Evolutionary conservation across 2,329 filamentous ascomycete species (phyloP).

Genomic region (Alternaria atra): DNA sequence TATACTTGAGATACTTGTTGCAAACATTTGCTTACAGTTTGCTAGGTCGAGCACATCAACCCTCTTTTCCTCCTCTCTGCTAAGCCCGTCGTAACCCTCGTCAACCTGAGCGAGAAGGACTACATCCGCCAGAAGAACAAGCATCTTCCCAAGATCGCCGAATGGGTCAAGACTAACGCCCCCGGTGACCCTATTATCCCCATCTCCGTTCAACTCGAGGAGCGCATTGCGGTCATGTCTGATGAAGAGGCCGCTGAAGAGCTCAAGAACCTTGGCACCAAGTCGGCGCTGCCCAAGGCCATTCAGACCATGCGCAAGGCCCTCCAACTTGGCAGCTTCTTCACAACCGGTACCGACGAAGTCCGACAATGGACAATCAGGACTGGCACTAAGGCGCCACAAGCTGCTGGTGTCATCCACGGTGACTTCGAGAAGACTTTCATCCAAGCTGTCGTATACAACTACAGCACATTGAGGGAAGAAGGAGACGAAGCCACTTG

Average conservation of each 20-base stretch:
- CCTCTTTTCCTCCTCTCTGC: slow-evolving; percentile 92
- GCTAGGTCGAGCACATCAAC: slow-evolving; percentile 95
- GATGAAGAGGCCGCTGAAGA: slow-evolving; percentile 83
- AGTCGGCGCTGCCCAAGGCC: slow-evolving; percentile 90
- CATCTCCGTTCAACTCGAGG: slow-evolving; percentile 91
- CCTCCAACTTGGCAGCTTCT: slow-evolving; percentile 91
- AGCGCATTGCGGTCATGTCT: slow-evolving; percentile 83
- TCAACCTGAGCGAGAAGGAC: slow-evolving; percentile 97
- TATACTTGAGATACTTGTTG: slow-evolving; percentile 2
- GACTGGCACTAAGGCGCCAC: slow-evolving; percentile 94
- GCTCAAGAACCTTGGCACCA: slow-evolving; percentile 85
- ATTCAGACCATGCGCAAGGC: slow-evolving; percentile 92
- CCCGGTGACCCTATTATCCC: slow-evolving; percentile 90
- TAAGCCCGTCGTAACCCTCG: slow-evolving; percentile 95
- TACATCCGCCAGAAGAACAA: slow-evolving; percentile 99
- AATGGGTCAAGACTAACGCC: slow-evolving; percentile 94
- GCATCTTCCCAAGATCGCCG: slow-evolving; percentile 89
- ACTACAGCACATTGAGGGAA: slow-evolving; percentile 82
- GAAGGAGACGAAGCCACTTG: slow-evolving; percentile 87
- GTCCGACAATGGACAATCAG: slow-evolving; percentile 98
- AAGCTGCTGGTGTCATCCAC: slow-evolving; percentile 97
- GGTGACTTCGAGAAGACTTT: slow-evolving; percentile 99
- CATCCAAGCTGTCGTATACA: slow-evolving; percentile 95
- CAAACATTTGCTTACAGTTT: slow-evolving; percentile 37
- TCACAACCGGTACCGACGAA: slow-evolving; percentile 95